phyloP scores from a whole-genome alignment of 805 yeast genomes.

The Ogataea populi-albae region DNA sequence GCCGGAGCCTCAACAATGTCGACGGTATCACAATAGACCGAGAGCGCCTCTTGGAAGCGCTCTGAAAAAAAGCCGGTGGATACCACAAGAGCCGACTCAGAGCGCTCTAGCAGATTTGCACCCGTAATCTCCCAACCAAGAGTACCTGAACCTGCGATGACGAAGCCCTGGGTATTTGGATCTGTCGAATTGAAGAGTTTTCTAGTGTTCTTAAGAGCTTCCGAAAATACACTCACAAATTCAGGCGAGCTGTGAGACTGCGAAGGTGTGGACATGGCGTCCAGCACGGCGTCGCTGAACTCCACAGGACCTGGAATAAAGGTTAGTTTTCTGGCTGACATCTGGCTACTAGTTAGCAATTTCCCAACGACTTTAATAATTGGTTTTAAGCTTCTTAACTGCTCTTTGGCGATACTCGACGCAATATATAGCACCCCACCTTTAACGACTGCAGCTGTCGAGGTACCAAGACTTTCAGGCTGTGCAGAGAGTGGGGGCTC shows the following conservation, averaged over 20 bases:
- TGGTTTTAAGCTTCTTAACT: no score
- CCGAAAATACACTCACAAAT: slow-evolving; percentile 70
- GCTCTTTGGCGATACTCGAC: no score
- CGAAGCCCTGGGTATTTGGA: slow-evolving; percentile 70
- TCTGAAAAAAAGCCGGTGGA: slow-evolving; percentile 92
- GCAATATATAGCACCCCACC: no score
- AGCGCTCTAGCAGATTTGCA: slow-evolving; percentile 63
- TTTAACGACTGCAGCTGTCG: no score
- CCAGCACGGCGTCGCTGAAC: slow-evolving; percentile 72
- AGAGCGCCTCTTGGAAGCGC: slow-evolving; percentile 71
- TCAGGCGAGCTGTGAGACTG: slow-evolving; percentile 89
- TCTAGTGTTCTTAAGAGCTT: slow-evolving; percentile 65
- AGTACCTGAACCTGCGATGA: slow-evolving; percentile 89
- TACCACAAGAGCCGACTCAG: slow-evolving; percentile 74
- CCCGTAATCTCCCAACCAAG: slow-evolving; percentile 92
- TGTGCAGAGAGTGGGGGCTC: no score
- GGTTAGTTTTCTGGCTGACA: slow-evolving; percentile 30
- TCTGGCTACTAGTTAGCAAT: no score
- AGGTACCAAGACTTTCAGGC: no score
- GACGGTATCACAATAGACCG: slow-evolving; percentile 71
- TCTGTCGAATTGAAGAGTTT: slow-evolving; percentile 68
- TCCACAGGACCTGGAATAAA: slow-evolving; percentile 38
- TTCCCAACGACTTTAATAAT: no score
- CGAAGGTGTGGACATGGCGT: slow-evolving; percentile 79
- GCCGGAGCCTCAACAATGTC: slow-evolving; percentile 63